Evolutionary conservation across 495 filamentous ascomycete species (phyloP).

Genomic region (Evansstolkia leycettana): DNA sequence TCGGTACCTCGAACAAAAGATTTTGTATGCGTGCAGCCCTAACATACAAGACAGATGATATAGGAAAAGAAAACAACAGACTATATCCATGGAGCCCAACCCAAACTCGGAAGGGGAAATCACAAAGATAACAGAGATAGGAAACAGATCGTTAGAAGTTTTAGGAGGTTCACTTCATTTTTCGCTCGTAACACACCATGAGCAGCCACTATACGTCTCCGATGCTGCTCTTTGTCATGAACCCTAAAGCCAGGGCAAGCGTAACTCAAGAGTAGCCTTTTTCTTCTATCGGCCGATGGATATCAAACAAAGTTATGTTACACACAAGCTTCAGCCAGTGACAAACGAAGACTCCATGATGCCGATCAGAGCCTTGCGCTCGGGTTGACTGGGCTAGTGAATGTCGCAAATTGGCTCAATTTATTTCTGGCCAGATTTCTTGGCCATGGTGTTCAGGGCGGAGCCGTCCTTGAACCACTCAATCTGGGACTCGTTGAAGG

Average conservation of each 20-base stretch:
- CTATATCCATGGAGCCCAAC: slow-evolving; percentile 37
- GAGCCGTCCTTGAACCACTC: slow-evolving; percentile 98
- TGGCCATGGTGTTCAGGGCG: slow-evolving; percentile 94
- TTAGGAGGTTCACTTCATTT: slow-evolving; percentile 28
- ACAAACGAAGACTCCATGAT: too few species aligned
- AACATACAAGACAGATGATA: slow-evolving; percentile 30
- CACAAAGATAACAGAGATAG: slow-evolving; percentile 9
- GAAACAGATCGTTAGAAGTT: slow-evolving; percentile 26
- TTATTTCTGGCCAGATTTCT: slow-evolving; percentile 42
- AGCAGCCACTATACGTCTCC: slow-evolving; percentile 8
- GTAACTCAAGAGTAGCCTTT: too few species aligned
- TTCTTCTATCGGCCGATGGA: too few species aligned
- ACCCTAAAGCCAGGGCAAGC: too few species aligned
- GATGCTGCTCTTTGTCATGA: slow-evolving; percentile 3
- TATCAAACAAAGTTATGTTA: slow-evolving; percentile 22
- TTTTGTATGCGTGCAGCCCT: slow-evolving; percentile 29
- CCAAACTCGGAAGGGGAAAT: slow-evolving; percentile 24
- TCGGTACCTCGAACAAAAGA: slow-evolving; percentile 15
- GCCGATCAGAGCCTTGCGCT: background rate
- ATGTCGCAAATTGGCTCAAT: slow-evolving; percentile 6
- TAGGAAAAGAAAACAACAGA: slow-evolving; percentile 25
- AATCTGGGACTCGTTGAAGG: slow-evolving; percentile 94
- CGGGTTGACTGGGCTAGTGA: background rate
- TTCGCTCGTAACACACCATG: slow-evolving; percentile 15
- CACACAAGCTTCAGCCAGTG: slow-evolving; percentile 13